Conservation (phyloP, 1,284 basidiomycete genomes). For the Cutaneotrichosporon mucoides region DNA sequence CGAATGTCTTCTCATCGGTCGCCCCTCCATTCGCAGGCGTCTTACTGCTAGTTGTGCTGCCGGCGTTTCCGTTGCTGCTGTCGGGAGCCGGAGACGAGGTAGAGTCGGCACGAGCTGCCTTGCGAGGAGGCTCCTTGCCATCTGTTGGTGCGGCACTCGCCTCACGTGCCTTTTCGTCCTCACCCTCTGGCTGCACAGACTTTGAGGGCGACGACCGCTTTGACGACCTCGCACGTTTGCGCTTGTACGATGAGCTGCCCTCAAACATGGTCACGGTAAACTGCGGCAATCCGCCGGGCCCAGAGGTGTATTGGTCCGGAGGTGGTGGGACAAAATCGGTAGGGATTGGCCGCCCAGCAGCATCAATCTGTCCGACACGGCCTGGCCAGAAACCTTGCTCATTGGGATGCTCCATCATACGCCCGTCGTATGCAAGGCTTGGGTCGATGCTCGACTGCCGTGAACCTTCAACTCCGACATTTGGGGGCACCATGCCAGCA, state of each 20-base stretch:
- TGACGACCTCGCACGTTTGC: slow-evolving; percentile 15
- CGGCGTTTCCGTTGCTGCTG: slow-evolving; percentile 1
- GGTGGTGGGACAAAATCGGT: slow-evolving; percentile 16
- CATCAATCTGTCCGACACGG: slow-evolving; percentile 7
- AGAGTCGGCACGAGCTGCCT: background rate
- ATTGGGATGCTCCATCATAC: slow-evolving; percentile 6
- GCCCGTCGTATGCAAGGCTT: slow-evolving; percentile 13
- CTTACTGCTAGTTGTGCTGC: slow-evolving; percentile 1
- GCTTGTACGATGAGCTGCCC: slow-evolving; percentile 22
- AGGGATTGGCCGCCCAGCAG: slow-evolving; percentile 7
- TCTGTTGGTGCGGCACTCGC: slow-evolving; percentile 1
- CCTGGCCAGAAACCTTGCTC: slow-evolving; percentile 10
- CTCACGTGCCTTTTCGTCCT: slow-evolving; percentile 10
- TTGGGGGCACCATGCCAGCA: slow-evolving; percentile 4
- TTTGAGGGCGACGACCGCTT: slow-evolving; percentile 18
- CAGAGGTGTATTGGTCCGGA: slow-evolving; percentile 14
- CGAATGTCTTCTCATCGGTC: slow-evolving; percentile 21
- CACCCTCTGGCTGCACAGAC: slow-evolving; percentile 14
- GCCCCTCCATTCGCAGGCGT: slow-evolving; percentile 11
- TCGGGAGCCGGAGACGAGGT: slow-evolving; percentile 10
- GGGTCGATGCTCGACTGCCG: slow-evolving; percentile 19
- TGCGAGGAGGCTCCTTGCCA: slow-evolving; percentile 2
- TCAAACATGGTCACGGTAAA: slow-evolving; percentile 25
- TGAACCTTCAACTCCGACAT: slow-evolving; percentile 6
- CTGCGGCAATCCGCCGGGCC: slow-evolving; percentile 17